phyloP scores from a whole-genome alignment of 148 eudicot genomes.

The Camellia lanceoleosa region DNA sequence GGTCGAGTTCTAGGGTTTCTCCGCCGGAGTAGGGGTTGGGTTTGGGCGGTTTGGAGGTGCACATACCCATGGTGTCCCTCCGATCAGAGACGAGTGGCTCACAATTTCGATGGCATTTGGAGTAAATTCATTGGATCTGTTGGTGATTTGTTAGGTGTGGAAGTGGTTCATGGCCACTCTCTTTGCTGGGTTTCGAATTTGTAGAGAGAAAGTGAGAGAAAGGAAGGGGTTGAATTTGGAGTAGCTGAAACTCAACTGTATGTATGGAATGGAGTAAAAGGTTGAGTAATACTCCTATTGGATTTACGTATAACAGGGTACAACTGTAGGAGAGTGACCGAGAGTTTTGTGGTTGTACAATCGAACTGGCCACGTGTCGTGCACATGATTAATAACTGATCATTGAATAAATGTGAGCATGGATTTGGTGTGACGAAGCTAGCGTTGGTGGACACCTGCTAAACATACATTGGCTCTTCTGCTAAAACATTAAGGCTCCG shows the following conservation, averaged over 20 bases:
- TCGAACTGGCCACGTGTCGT: constrained; percentile 3
- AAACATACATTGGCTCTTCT: not conserved
- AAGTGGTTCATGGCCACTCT: not conserved
- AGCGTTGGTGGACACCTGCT: not conserved
- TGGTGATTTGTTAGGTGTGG: not conserved
- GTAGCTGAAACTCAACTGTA: too few relatives aligned
- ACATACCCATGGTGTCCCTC: constrained; percentile 10
- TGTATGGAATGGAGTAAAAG: not conserved
- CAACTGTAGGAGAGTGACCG: not conserved
- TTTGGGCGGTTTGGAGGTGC: constrained; percentile 14
- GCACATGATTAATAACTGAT: constrained; percentile 6
- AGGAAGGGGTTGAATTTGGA: not conserved
- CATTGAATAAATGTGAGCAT: not conserved
- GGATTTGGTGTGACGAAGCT: not conserved
- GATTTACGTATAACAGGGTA: too few relatives aligned
- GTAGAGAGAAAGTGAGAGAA: not conserved
- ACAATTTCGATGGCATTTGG: not conserved
- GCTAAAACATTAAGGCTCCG: too few relatives aligned
- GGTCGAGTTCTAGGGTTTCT: constrained; percentile 10
- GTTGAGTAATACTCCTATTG: too few relatives aligned
- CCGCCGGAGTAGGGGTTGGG: constrained; percentile 10
- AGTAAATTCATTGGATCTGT: not conserved
- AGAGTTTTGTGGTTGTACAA: not conserved
- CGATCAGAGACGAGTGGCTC: not conserved
- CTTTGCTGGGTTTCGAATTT: not conserved